Conservation (phyloP, 2,329 filamentous ascomycete genomes). For the Periglandula ipomoeae region DNA sequence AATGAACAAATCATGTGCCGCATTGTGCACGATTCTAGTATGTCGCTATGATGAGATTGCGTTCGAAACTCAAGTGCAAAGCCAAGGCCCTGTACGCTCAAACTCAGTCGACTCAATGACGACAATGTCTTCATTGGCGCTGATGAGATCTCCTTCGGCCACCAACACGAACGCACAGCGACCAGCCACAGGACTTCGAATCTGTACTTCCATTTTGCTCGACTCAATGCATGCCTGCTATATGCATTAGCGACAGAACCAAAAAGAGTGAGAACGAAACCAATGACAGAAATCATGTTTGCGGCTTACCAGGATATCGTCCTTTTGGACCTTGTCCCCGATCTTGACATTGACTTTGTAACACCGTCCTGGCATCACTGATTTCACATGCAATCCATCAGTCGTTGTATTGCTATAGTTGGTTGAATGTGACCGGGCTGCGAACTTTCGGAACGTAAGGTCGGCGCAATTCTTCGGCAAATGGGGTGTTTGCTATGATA, state of each 20-base stretch:
- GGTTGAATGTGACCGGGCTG: neutral
- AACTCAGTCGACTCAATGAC: neutral
- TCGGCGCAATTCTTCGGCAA: constrained; percentile 19
- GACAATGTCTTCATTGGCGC: neutral
- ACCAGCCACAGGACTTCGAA: constrained; percentile 20
- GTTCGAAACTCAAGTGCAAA: no score
- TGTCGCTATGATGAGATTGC: no score
- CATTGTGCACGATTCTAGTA: no score
- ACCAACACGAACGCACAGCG: constrained; percentile 18
- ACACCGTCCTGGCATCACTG: constrained; percentile 25
- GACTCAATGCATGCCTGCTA: constrained; percentile 23
- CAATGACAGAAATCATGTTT: no score
- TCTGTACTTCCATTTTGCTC: constrained; percentile 30
- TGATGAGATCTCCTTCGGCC: constrained; percentile 16
- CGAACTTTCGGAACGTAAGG: constrained; percentile 14
- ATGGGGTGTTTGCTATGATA: constrained; percentile 18
- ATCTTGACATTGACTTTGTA: constrained; percentile 22
- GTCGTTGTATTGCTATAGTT: neutral
- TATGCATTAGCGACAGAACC: neutral
- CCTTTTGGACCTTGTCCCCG: constrained; percentile 16
- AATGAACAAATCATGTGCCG: no score
- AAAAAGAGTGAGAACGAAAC: neutral
- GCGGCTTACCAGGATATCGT: constrained; percentile 18
- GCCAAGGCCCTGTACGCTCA: no score
- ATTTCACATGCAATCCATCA: constrained; percentile 18